Conservation (phyloP, 768 basidiomycete genomes). For the Mycena galericulata region DNA sequence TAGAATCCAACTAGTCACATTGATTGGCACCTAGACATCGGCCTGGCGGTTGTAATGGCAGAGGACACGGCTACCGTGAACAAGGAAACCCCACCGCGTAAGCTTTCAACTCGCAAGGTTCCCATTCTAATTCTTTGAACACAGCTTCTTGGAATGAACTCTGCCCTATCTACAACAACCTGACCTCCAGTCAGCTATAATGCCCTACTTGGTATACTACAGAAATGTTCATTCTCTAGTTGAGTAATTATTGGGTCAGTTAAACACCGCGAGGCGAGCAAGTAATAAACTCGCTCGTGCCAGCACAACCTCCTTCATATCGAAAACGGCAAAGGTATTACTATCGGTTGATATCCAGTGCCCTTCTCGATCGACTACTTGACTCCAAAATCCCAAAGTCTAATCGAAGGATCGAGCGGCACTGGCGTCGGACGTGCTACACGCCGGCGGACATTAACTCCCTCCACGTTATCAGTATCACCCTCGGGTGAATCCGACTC, state of each 20-base stretch:
- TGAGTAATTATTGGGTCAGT: no score
- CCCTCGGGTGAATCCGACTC: conserved; percentile 43
- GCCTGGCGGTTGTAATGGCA: neutral
- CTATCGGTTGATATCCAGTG: no score
- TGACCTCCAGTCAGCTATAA: neutral
- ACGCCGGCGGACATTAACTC: neutral
- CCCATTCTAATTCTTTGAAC: neutral
- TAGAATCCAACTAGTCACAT: no score
- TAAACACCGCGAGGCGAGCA: no score
- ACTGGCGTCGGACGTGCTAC: conserved; percentile 20
- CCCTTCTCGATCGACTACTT: no score
- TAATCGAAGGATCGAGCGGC: conserved; percentile 36
- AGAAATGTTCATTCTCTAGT: no score
- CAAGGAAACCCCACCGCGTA: neutral
- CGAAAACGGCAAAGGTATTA: no score
- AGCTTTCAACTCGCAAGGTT: neutral
- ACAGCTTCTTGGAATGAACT: conserved; percentile 9
- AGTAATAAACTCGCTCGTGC: no score
- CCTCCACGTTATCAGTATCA: conserved; percentile 35
- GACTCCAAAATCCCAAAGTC: conserved; percentile 38
- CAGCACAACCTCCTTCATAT: no score
- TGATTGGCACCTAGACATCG: no score
- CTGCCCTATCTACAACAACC: conserved; percentile 7
- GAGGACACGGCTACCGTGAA: neutral
- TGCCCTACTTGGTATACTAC: no score